These are phyloP conservation scores for Penicillium bialowiezense DNA, from an alignment of 495 filamentous ascomycete genomes.

Conservation along the genomic window DNA sequence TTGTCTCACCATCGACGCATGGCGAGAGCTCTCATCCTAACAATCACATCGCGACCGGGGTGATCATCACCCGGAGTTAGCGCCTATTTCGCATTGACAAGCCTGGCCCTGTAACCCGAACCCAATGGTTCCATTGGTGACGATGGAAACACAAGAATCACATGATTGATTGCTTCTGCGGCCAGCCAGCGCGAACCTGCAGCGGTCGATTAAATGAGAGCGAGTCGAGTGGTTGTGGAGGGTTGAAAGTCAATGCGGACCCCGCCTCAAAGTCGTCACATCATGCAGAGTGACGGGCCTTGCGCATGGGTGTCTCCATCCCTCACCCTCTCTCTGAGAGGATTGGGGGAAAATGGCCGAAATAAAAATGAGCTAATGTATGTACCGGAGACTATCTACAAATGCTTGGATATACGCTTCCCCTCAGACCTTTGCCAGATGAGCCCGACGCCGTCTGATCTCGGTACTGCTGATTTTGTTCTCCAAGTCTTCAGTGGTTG, in stretches of 20 bases:
- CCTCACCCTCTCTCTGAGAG: neutral
- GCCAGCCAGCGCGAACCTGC: slow-evolving; percentile 40
- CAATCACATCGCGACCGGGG: slow-evolving; percentile 21
- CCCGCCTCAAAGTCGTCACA: slow-evolving; percentile 27
- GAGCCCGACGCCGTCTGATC: slow-evolving; percentile 52
- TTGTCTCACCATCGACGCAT: slow-evolving; percentile 28
- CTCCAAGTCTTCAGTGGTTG: slow-evolving; percentile 56
- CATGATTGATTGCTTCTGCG: slow-evolving; percentile 43
- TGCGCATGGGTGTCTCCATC: slow-evolving; percentile 16
- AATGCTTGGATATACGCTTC: neutral
- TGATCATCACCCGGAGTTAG: slow-evolving; percentile 27
- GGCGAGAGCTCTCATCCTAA: slow-evolving; percentile 23
- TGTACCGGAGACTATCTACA: slow-evolving; percentile 12
- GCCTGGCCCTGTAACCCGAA: slow-evolving; percentile 15
- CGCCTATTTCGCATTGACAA: slow-evolving; percentile 15
- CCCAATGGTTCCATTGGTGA: slow-evolving; percentile 22
- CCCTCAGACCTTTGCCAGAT: slow-evolving; percentile 34
- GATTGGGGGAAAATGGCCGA: slow-evolving; percentile 24
- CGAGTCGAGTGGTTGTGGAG: slow-evolving; percentile 17
- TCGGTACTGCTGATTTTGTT: slow-evolving; percentile 89
- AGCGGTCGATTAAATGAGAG: slow-evolving; percentile 19
- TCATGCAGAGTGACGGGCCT: slow-evolving; percentile 29
- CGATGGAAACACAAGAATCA: slow-evolving; percentile 27
- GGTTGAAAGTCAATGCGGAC: slow-evolving; percentile 19
- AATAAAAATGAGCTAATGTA: slow-evolving; percentile 14